Percentiles rank a stretch among this genome's conserved stretches.
Evolutionary conservation across 306 rosid genomes (phyloP).

Genomic region (Cucurbita argyrosperma): DNA sequence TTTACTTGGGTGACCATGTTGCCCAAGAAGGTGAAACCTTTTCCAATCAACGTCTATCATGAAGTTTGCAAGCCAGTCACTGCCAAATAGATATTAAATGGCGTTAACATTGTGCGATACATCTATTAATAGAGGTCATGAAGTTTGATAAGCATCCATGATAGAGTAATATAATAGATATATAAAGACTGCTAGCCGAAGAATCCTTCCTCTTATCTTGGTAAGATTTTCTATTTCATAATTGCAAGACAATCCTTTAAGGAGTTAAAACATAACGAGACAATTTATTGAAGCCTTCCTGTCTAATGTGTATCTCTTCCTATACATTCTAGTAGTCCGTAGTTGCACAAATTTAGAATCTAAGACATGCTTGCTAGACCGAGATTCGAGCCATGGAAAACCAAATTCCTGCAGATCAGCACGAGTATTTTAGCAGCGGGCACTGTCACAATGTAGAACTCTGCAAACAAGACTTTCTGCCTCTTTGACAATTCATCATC

Average conservation of each 20-base stretch:
- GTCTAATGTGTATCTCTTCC: background rate
- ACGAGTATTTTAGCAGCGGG: constrained; percentile 26
- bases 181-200: background rate
- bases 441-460: constrained; percentile 37
- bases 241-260: background rate
- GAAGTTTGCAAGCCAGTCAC: background rate
- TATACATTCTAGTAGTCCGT: background rate
- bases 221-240: too few species aligned
- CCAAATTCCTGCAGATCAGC: constrained; percentile 18
- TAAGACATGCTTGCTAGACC: background rate
- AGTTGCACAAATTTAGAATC: background rate
- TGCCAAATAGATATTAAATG: constrained; percentile 5
- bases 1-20: background rate
- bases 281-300: background rate
- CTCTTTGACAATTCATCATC: constrained; percentile 45
- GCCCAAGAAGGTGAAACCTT: background rate
- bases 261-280: background rate
- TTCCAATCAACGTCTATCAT: background rate
- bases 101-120: background rate
- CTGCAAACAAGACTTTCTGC: constrained; percentile 35
- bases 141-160: background rate
- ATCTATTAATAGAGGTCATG: too few species aligned
- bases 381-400: background rate
- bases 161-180: background rate
- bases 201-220: background rate